Conservation (phyloP, 352 stramenopile genomes). For the Elongisporangium undulatum region DNA sequence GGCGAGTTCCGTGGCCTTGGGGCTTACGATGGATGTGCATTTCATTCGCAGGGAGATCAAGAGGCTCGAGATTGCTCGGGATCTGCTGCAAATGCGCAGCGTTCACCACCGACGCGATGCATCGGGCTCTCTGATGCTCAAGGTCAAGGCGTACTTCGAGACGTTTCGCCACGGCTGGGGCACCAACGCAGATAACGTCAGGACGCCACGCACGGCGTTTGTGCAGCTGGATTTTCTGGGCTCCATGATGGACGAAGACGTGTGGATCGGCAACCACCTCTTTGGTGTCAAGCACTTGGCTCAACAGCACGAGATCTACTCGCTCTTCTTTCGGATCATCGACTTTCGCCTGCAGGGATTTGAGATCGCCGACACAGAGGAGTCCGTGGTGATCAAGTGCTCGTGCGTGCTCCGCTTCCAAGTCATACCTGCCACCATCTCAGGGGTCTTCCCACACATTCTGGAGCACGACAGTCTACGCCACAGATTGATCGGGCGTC, state of each 20-base stretch:
- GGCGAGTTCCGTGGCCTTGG: constrained; percentile 23
- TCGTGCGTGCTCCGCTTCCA: constrained; percentile 23
- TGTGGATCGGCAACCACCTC: constrained; percentile 5
- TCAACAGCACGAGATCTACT: constrained; percentile 7
- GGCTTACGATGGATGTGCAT: constrained; percentile 32
- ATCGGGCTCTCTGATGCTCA: constrained; percentile 19
- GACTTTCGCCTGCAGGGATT: constrained; percentile 19
- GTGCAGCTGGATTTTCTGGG: constrained; percentile 3
- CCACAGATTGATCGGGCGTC: background rate
- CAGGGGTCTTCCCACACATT: constrained; percentile 26
- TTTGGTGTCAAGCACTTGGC: constrained; percentile 1
- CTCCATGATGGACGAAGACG: constrained; percentile 6
- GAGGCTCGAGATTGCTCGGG: constrained; percentile 15
- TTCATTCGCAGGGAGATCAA: constrained; percentile 31
- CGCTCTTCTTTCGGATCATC: constrained; percentile 7
- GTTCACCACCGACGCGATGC: constrained; percentile 14
- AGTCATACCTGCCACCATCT: constrained; percentile 28
- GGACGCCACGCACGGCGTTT: too few relatives aligned
- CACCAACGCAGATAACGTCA: constrained; percentile 1
- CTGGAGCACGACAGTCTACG: constrained; percentile 1
- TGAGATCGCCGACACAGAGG: constrained; percentile 17
- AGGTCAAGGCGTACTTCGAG: constrained; percentile 18
- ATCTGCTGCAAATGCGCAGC: constrained; percentile 19
- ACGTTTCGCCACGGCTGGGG: constrained; percentile 16
- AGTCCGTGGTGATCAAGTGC: constrained; percentile 21